phyloP scores from a whole-genome alignment of 2,329 filamentous ascomycete genomes.

The Thermomyces lanuginosus region DNA sequence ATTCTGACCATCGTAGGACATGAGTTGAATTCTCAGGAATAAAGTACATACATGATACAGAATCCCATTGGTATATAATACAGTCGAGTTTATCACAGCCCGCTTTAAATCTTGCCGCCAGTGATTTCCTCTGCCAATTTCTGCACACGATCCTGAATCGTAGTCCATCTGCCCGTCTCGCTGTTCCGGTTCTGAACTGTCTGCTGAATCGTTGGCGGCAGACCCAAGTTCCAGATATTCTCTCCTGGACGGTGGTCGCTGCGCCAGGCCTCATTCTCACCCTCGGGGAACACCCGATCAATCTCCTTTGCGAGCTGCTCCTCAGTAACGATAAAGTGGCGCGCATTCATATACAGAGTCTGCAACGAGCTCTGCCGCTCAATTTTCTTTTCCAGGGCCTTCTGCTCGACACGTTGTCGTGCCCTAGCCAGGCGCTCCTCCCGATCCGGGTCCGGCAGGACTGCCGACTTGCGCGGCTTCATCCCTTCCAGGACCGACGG shows the following conservation, averaged over 20 bases:
- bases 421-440: conserved; percentile 37
- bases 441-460: conserved; percentile 46
- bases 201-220: conserved; percentile 26
- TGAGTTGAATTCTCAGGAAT: conserved; percentile 2
- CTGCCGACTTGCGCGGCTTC: conserved; percentile 32
- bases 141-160: conserved; percentile 43
- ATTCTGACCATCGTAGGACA: no score
- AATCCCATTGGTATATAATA: no score
- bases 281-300: conserved; percentile 57
- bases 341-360: conserved; percentile 76
- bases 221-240: conserved; percentile 37
- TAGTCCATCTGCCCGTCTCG: conserved; percentile 20
- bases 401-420: conserved; percentile 22
- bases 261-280: conserved; percentile 29
- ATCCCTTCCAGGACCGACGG: conserved; percentile 44
- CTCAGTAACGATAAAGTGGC: conserved; percentile 72
- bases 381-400: conserved; percentile 38
- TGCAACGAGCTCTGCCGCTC: conserved; percentile 57
- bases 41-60: not conserved
- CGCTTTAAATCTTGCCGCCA: conserved; percentile 42
- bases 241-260: conserved; percentile 26
- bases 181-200: conserved; percentile 17
- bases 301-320: conserved; percentile 57
- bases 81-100: conserved; percentile 8
- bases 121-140: conserved; percentile 51